Conservation (phyloP, 208 protist genomes). For the Trypanosoma grayi region DNA sequence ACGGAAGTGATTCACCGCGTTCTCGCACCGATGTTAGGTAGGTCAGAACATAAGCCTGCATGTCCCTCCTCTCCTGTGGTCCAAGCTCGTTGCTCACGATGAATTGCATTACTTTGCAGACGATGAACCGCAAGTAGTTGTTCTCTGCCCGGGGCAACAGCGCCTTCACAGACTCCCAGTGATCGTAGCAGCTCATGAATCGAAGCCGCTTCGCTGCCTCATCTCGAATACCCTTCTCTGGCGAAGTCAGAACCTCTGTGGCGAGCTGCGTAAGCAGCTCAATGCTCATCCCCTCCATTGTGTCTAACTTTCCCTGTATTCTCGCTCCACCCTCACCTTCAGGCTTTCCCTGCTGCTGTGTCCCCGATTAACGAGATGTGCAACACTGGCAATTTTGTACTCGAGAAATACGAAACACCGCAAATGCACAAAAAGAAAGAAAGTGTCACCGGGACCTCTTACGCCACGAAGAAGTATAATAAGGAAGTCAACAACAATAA, state of each 20-base stretch:
- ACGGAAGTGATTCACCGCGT: conserved; percentile 43
- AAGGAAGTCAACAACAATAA: conserved; percentile 1
- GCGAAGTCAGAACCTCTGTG: conserved; percentile 44
- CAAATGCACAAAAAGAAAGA: conserved; percentile 1
- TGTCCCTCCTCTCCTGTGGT: conserved; percentile 67
- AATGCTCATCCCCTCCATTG: conserved; percentile 26
- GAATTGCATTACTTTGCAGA: conserved; percentile 78
- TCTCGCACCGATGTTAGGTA: conserved; percentile 44
- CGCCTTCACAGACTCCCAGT: conserved; percentile 64
- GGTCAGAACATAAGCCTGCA: conserved; percentile 58
- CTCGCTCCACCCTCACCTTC: neutral
- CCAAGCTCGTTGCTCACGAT: conserved; percentile 87
- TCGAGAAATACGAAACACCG: too few relatives aligned
- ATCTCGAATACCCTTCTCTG: conserved; percentile 53
- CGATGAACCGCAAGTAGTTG: conserved; percentile 83
- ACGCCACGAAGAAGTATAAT: neutral
- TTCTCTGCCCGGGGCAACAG: conserved; percentile 48
- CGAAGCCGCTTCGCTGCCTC: conserved; percentile 55
- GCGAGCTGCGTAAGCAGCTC: conserved; percentile 41
- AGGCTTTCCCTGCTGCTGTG: neutral
- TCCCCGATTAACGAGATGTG: too few relatives aligned
- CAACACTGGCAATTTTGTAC: too few relatives aligned
- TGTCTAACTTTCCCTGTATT: neutral
- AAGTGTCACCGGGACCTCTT: neutral
- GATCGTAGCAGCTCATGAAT: conserved; percentile 78